Evolutionary conservation across 2,329 filamentous ascomycete species (phyloP), one percentile per base, ranked within the genome.

Genomic region (Neoscytalidium dimidiatum): DNA sequence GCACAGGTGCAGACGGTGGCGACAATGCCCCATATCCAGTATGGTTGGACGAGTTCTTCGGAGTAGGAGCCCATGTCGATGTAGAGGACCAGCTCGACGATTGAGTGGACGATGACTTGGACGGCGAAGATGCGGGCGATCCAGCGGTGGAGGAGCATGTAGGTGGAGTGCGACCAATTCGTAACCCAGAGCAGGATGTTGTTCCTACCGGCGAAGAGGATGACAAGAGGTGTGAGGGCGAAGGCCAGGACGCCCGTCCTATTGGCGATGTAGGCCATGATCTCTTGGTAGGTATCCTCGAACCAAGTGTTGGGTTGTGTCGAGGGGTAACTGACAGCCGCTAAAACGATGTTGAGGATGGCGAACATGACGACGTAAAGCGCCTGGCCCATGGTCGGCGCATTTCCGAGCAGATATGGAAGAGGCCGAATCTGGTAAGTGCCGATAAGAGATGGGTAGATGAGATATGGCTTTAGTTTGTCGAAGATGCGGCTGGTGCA

Each of bases 141-240:
- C 81, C 87, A 88, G 0, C 89, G 85, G 73, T 91, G 89, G 58
- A 90, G 90, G 46, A 86, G 82, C 68, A 86, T 90, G 70, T 86
- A 91, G 0, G 86, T 87, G 1, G 83, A 82, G 71, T 89, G 90
- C 7, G 85, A 86, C 88, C 89, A 91, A 0, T 88, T 88, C 0
- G 89, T 91, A 0, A 88, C 71, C 86, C 86, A 89, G 64, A 90
- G 78, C 13, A 90, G 80, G 0, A 87, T 70, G 61, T 91, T 90
- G 67, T 91, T 91, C 13, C 89, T 81, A 71, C 86, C 85, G 0
- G 84, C 86, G 68, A 91, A 91, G 0, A 91, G 74, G 87, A 87
- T 90, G 0, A 91, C 77, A 1, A 89, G 70, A 0, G 87, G 86
- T 7, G 91, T 82, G 68, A 90, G 89, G 5, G 85, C 86, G 68